These are phyloP conservation scores for Musa schizocarpa DNA, from an alignment of 176 grass and related monocot genomes.

Conservation along the genomic window DNA sequence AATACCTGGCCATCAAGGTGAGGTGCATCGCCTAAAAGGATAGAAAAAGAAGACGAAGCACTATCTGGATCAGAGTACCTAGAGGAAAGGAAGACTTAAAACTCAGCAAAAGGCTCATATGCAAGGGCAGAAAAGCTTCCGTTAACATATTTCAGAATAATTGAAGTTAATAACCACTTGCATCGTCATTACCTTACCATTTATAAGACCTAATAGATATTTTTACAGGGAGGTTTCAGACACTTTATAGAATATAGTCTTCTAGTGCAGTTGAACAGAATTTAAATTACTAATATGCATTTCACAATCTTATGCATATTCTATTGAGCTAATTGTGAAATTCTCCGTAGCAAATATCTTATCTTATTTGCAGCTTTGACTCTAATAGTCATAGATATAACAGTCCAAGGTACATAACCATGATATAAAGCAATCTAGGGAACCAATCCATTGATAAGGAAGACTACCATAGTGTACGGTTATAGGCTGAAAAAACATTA, in stretches of 20 bases:
- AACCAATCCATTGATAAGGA: neutral
- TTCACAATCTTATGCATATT: neutral
- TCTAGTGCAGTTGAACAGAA: neutral
- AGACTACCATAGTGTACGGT: neutral
- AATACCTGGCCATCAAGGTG: slow-evolving; percentile 89
- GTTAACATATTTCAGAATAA: neutral
- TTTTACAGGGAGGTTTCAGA: neutral
- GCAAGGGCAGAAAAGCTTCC: neutral
- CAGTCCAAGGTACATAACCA: neutral
- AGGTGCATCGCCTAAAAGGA: slow-evolving; percentile 79
- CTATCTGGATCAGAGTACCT: slow-evolving; percentile 95
- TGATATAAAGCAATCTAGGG: neutral
- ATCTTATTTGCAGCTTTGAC: neutral
- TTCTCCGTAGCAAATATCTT: neutral
- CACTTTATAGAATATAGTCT: neutral
- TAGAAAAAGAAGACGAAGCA: slow-evolving; percentile 78
- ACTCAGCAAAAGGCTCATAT: neutral
- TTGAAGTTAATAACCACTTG: neutral
- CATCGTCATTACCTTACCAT: neutral
- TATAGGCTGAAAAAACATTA: neutral
- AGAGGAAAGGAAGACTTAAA: slow-evolving; percentile 6
- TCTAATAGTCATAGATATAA: neutral
- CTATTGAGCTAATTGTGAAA: neutral
- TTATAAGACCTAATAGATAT: neutral
- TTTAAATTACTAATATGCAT: neutral